These are phyloP conservation scores for Tetrapisispora phaffii DNA, from an alignment of 805 yeast genomes.

Conservation along the genomic window DNA sequence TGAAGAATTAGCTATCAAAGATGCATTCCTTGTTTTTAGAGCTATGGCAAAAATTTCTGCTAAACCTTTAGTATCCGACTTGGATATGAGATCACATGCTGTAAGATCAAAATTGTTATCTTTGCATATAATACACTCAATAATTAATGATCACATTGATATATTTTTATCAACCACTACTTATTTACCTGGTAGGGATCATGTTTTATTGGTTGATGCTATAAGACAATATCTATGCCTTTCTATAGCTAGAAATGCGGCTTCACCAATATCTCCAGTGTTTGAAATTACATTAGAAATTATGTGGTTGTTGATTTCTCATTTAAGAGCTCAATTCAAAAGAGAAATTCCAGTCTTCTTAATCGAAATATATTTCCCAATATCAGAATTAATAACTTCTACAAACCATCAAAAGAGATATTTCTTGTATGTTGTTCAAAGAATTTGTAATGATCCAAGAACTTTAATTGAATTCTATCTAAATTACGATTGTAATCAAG, in stretches of 20 bases:
- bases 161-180: slow-evolving; percentile 57
- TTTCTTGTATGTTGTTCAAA: slow-evolving; percentile 66
- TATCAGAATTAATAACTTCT: slow-evolving; percentile 83
- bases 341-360: slow-evolving; percentile 89
- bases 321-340: slow-evolving; percentile 79
- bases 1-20: slow-evolving; percentile 67
- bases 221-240: slow-evolving; percentile 76
- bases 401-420: slow-evolving; percentile 90
- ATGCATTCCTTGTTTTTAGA: slow-evolving; percentile 85
- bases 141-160: slow-evolving; percentile 74
- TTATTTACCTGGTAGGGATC: slow-evolving; percentile 44
- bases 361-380: slow-evolving; percentile 88
- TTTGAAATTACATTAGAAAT: slow-evolving; percentile 88
- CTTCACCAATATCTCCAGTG: slow-evolving; percentile 82
- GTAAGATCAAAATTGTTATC: slow-evolving; percentile 87
- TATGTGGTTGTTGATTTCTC: slow-evolving; percentile 79
- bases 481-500: slow-evolving; percentile 86
- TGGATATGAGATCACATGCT: slow-evolving; percentile 84
- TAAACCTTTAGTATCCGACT: slow-evolving; percentile 66
- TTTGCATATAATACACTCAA: slow-evolving; percentile 76
- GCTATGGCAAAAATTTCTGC: slow-evolving; percentile 91
- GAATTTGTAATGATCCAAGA: slow-evolving; percentile 80
- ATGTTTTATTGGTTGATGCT: slow-evolving; percentile 62
- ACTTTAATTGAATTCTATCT: slow-evolving; percentile 85
- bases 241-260: slow-evolving; percentile 81